Evolutionary conservation across 768 basidiomycete species (phyloP), one percentile per base, ranked within the genome.

Genomic region (Coprinellus aureogranulatus): DNA sequence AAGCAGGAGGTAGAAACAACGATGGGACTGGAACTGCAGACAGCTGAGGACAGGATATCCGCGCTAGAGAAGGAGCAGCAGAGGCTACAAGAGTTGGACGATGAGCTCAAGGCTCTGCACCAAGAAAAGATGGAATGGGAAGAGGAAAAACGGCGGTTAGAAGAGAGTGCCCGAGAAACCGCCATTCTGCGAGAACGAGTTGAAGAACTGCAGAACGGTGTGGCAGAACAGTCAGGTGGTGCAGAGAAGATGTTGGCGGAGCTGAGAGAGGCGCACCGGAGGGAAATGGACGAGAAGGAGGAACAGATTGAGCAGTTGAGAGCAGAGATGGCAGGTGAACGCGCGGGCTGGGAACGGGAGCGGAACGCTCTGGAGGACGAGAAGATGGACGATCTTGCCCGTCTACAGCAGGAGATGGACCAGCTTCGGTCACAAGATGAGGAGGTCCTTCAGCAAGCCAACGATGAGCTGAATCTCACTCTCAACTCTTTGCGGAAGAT

Each of bases 1-100:
- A 91, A 89, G 72, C 80, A 84, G 49, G 80, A 88, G 62, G 72
- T 86, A 14, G 85, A 89, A 67, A 84, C 84, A 1, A 78, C 79
- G 59, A 75, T 87, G 73, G 76, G 77, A 1, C 75, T 86, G 75
- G 89, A 91, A 59, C 70, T 88, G 39, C 85, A 87, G 65, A 80
- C 70, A 46, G 84, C 87, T 0, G 82, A 89, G 64, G 88, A 89
- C 48, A 85, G 81, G 34, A 83, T 88, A 42, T 70, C 72, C 18
- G 77, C 80, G 1, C 64, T 90, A 53, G 81, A 87, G 68, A 68
- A 74, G 54, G 82, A 89, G 53, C 63, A 86, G 26, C 80, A 77
- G 6, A 74, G 76, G 59, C 68, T 85, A 28, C 80, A 81, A 56
- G 75, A 74, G 6, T 67, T 84, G 52, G 80, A 83, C 60, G 47